Evolutionary conservation across 2,329 filamentous ascomycete genomes (phyloP).

Genomic region (Graphium sp.): DNA sequence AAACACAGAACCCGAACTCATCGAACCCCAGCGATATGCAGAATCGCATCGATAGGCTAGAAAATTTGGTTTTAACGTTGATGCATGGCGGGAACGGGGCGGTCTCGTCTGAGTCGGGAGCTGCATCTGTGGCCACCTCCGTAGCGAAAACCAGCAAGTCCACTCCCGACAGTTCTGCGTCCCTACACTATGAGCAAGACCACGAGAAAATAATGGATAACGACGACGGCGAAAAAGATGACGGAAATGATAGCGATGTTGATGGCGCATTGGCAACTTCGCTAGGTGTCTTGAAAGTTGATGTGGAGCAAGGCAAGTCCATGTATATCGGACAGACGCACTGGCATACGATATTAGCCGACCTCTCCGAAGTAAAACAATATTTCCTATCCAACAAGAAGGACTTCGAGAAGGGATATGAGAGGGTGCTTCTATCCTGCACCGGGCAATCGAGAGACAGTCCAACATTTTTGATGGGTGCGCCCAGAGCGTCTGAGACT

Average conservation of each 20-base stretch:
- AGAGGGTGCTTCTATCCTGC: slow-evolving; percentile 56
- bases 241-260: slow-evolving; percentile 49
- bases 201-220: slow-evolving; percentile 38
- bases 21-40: slow-evolving; percentile 86
- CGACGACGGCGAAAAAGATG: slow-evolving; percentile 40
- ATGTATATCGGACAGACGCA: slow-evolving; percentile 72
- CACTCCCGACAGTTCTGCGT: slow-evolving; percentile 14
- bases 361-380: slow-evolving; percentile 85
- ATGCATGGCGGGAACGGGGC: slow-evolving; percentile 94
- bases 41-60: slow-evolving; percentile 87
- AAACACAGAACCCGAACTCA: slow-evolving; percentile 45
- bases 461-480: slow-evolving; percentile 65
- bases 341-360: slow-evolving; percentile 64
- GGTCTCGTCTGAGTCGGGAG: no score
- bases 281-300: slow-evolving; percentile 69
- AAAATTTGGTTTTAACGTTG: slow-evolving; percentile 77
- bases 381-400: slow-evolving; percentile 80
- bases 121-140: slow-evolving; percentile 22
- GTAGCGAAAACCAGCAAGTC: slow-evolving; percentile 10
- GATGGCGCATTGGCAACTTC: slow-evolving; percentile 55
- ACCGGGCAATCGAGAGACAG: slow-evolving; percentile 42
- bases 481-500: slow-evolving; percentile 50
- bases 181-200: slow-evolving; percentile 22
- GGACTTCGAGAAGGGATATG: slow-evolving; percentile 68
- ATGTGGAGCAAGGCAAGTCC: slow-evolving; percentile 58